Conservation (phyloP, 768 basidiomycete species). For the Saitozyma podzolica region DNA sequence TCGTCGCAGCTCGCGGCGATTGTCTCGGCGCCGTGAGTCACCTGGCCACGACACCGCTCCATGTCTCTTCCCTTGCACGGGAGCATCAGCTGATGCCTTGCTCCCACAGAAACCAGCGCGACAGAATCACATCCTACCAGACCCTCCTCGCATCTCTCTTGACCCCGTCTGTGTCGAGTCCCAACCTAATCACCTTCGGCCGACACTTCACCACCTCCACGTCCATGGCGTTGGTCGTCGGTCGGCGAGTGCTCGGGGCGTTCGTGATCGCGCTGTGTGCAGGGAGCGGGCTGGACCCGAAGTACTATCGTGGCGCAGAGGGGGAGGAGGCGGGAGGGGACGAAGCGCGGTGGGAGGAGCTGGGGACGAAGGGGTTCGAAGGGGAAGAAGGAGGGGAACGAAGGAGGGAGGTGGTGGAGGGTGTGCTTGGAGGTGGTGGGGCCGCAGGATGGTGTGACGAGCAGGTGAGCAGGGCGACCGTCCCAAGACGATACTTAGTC, state of each 20-base stretch:
- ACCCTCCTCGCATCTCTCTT: slow-evolving; percentile 58
- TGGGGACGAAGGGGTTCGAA: slow-evolving; percentile 32
- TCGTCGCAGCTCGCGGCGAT: slow-evolving; percentile 20
- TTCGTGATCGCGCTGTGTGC: slow-evolving; percentile 59
- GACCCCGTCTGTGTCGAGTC: slow-evolving; percentile 2
- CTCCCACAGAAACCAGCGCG: slow-evolving; percentile 32
- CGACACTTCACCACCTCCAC: slow-evolving; percentile 74
- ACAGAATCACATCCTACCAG: slow-evolving; percentile 65
- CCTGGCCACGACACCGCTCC: background rate
- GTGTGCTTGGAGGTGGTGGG: slow-evolving; percentile 66
- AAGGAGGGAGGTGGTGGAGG: slow-evolving; percentile 69
- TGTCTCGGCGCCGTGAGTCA: slow-evolving; percentile 23
- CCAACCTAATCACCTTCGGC: slow-evolving; percentile 64
- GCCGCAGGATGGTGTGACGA: slow-evolving; percentile 85
- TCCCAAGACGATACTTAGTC: background rate
- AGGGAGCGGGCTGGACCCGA: slow-evolving; percentile 54
- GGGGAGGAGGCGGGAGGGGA: slow-evolving; percentile 17
- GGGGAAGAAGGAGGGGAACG: slow-evolving; percentile 36
- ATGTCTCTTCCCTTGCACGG: background rate
- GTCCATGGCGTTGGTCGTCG: slow-evolving; percentile 75
- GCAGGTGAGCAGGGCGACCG: slow-evolving; percentile 65
- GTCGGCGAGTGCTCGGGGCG: slow-evolving; percentile 80
- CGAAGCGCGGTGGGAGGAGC: slow-evolving; percentile 19
- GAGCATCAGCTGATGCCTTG: background rate
- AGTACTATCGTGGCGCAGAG: slow-evolving; percentile 57